A percentile compares a stretch with the other conserved stretches of the same genome.
Conservation (phyloP, 495 filamentous ascomycete species). For the Penicillium mononematosum region DNA sequence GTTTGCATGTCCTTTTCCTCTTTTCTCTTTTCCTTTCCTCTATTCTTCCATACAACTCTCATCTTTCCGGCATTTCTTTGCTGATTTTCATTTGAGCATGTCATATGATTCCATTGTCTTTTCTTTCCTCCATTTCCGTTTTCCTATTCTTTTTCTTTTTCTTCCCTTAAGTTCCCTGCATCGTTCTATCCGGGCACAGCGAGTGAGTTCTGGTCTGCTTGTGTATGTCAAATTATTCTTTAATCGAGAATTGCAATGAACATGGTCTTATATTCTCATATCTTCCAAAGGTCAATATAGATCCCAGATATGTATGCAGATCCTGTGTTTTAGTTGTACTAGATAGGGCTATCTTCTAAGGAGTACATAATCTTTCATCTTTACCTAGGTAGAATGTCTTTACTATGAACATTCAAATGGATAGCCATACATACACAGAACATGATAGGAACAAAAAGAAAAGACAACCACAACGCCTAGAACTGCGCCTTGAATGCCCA, state of each 20-base stretch:
- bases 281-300: background rate
- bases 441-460: background rate
- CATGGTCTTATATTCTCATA: constrained; percentile 16
- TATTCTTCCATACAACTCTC: constrained; percentile 11
- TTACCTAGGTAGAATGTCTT: too few relatives aligned
- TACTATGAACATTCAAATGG: too few relatives aligned
- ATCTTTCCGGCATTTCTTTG: constrained; percentile 4
- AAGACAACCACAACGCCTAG: constrained; percentile 11
- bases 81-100: constrained; percentile 13
- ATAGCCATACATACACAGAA: constrained; percentile 2
- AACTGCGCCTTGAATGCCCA: constrained; percentile 18
- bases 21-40: constrained; percentile 4
- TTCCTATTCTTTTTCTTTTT: constrained; percentile 4
- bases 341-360: too few relatives aligned
- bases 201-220: constrained; percentile 35
- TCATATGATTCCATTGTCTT: constrained; percentile 9
- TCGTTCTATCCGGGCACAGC: constrained; percentile 37
- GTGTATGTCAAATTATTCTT: constrained; percentile 29
- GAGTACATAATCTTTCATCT: background rate
- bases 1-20: constrained; percentile 27
- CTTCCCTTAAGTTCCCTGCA: constrained; percentile 25
- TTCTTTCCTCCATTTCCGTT: constrained; percentile 6
- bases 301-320: background rate
- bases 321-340: background rate
- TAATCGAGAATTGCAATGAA: constrained; percentile 24